These are phyloP conservation scores for Emiliania huxleyi DNA, from an alignment of 78 protist species.

Conservation along the genomic window DNA sequence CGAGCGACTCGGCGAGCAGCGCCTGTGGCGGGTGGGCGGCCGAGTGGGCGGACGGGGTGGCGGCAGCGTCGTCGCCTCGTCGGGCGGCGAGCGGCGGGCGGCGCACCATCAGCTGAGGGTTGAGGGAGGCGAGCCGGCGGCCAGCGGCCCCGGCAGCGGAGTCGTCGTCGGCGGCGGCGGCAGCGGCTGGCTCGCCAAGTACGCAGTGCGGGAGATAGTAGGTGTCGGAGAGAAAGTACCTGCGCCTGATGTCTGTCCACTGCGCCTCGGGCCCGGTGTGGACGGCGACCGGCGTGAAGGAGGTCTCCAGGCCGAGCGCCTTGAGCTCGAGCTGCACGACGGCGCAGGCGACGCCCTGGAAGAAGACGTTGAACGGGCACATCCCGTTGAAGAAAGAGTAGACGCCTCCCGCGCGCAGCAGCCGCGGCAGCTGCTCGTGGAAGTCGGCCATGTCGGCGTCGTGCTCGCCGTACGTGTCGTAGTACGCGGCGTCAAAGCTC, in stretches of 20 bases:
- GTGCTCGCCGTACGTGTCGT: conserved; percentile 37
- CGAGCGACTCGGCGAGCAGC: no score
- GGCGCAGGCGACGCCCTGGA: neutral
- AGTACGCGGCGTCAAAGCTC: conserved; percentile 19
- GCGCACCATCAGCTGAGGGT: no score
- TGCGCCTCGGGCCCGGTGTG: neutral
- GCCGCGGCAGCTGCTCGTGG: conserved; percentile 18
- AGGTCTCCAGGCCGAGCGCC: neutral
- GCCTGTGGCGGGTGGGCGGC: no score
- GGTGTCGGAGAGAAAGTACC: neutral
- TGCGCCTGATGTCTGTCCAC: neutral
- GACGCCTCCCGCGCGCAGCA: conserved; percentile 24
- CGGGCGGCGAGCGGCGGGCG: no score
- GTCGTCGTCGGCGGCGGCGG: neutral
- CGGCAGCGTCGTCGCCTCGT: no score
- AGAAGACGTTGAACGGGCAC: conserved; percentile 13
- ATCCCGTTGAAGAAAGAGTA: conserved; percentile 44
- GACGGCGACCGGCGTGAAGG: neutral
- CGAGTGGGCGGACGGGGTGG: no score
- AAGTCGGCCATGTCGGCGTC: conserved; percentile 9
- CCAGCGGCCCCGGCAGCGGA: neutral
- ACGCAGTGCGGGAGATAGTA: neutral
- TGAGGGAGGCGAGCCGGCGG: neutral
- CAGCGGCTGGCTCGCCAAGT: neutral
- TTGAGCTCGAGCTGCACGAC: neutral